A percentile compares a stretch with the other conserved stretches of the same genome.
Conservation (phyloP, 768 basidiomycete genomes). For the Roridomyces roridus region DNA sequence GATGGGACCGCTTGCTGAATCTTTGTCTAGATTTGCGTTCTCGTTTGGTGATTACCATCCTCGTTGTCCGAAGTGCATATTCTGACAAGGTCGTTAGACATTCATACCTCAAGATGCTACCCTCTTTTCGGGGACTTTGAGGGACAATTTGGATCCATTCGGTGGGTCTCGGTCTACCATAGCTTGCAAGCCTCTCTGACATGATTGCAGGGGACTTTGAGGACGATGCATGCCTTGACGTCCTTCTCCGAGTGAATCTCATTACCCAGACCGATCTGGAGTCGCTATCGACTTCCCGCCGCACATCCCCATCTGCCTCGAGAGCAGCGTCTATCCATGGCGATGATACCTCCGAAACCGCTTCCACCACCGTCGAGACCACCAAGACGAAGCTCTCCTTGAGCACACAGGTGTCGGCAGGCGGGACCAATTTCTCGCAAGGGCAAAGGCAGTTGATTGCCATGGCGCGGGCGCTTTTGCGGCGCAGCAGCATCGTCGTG, state of each 20-base stretch:
- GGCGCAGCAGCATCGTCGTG: slow-evolving; percentile 74
- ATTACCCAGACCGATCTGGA: slow-evolving; percentile 53
- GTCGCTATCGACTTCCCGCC: slow-evolving; percentile 58
- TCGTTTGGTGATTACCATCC: slow-evolving; percentile 4
- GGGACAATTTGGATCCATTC: slow-evolving; percentile 81
- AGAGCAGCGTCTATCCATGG: slow-evolving; percentile 45
- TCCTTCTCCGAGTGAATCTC: slow-evolving; percentile 81
- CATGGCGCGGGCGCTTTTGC: slow-evolving; percentile 80
- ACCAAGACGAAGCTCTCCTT: slow-evolving; percentile 63
- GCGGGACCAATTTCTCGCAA: slow-evolving; percentile 90
- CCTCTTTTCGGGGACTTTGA: slow-evolving; percentile 79
- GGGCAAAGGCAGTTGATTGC: slow-evolving; percentile 89
- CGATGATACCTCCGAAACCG: slow-evolving; percentile 42
- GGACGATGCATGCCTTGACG: slow-evolving; percentile 81
- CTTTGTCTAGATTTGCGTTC: background rate
- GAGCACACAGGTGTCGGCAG: slow-evolving; percentile 80
- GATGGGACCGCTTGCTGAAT: background rate
- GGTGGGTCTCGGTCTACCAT: slow-evolving; percentile 47
- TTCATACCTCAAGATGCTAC: slow-evolving; percentile 83
- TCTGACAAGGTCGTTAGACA: slow-evolving; percentile 51
- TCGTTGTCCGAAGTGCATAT: slow-evolving; percentile 3
- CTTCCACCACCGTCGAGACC: slow-evolving; percentile 50
- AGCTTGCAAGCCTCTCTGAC: too few species aligned
- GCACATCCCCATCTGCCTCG: slow-evolving; percentile 53
- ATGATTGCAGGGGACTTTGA: slow-evolving; percentile 65